These are phyloP conservation scores for Aspergillus clavatus DNA, from an alignment of 2,329 filamentous ascomycete genomes.

Conservation along the genomic window DNA sequence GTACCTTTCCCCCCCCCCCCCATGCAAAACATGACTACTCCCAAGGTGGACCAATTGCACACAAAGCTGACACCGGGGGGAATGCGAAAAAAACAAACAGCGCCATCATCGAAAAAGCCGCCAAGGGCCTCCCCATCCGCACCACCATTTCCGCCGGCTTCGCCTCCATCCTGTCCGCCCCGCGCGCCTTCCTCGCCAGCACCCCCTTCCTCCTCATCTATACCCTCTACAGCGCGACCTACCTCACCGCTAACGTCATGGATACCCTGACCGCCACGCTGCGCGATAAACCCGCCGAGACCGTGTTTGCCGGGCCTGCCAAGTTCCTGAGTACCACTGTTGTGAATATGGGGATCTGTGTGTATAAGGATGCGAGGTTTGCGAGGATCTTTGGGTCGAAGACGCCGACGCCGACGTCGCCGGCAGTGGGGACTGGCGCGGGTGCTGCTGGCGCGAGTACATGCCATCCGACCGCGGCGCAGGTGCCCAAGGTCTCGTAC, in stretches of 20 bases:
- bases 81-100: slow-evolving; percentile 22
- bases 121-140: slow-evolving; percentile 40
- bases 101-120: slow-evolving; percentile 48
- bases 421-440: slow-evolving; percentile 5
- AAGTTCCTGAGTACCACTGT: slow-evolving; percentile 78
- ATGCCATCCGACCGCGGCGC: slow-evolving; percentile 27
- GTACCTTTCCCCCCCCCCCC: slow-evolving; percentile 40
- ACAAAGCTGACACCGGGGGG: too few species aligned
- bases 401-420: slow-evolving; percentile 32
- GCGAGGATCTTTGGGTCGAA: slow-evolving; percentile 72
- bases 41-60: too few species aligned
- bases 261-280: slow-evolving; percentile 73
- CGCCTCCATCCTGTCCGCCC: slow-evolving; percentile 36
- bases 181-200: slow-evolving; percentile 41
- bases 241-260: slow-evolving; percentile 79
- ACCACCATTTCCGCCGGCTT: slow-evolving; percentile 39
- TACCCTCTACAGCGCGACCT: slow-evolving; percentile 78
- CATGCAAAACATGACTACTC: too few species aligned
- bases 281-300: slow-evolving; percentile 50
- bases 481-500: slow-evolving; percentile 66
- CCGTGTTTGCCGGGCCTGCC: slow-evolving; percentile 65
- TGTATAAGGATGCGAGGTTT: slow-evolving; percentile 87
- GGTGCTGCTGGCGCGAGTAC: slow-evolving; percentile 12
- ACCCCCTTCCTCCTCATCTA: slow-evolving; percentile 49
- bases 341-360: slow-evolving; percentile 79